Conservation (phyloP, 2,329 filamentous ascomycete genomes). For the Penicillium sp. region DNA sequence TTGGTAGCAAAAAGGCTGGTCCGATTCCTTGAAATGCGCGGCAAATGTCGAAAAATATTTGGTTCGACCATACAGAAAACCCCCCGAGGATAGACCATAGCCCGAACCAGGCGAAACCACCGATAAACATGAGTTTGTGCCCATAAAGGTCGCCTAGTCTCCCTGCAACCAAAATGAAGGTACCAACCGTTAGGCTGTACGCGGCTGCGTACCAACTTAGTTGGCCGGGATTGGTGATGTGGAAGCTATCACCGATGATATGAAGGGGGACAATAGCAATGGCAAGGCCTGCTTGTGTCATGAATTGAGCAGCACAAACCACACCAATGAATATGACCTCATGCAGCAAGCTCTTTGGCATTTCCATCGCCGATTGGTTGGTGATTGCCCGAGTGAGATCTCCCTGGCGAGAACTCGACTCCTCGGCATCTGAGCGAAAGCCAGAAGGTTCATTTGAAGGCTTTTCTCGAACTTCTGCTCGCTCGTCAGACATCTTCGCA, state of each 20-base stretch:
- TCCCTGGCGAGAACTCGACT: not conserved
- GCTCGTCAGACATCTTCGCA: not conserved
- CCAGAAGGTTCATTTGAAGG: not conserved
- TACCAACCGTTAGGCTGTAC: constrained; percentile 48
- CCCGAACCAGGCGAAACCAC: constrained; percentile 39
- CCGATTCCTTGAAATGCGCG: constrained; percentile 58
- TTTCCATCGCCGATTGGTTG: not conserved
- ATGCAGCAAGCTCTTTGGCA: not conserved
- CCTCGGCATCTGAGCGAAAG: not conserved
- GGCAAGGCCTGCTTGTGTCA: constrained; percentile 46
- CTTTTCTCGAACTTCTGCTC: not conserved
- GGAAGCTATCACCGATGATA: constrained; percentile 51
- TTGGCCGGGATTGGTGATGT: constrained; percentile 52
- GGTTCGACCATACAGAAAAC: constrained; percentile 36
- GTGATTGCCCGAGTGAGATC: not conserved
- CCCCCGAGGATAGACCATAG: constrained; percentile 41
- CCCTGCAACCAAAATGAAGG: constrained; percentile 38
- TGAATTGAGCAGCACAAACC: constrained; percentile 35
- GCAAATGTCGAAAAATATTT: constrained; percentile 51
- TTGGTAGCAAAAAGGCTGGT: constrained; percentile 63
- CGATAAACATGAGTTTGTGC: constrained; percentile 36
- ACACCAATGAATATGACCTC: constrained; percentile 26
- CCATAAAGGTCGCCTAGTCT: constrained; percentile 40
- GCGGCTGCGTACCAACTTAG: constrained; percentile 42
- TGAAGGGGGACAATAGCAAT: constrained; percentile 34